Conservation (phyloP, 2,329 filamentous ascomycete genomes). For the Akanthomyces lecanii region DNA sequence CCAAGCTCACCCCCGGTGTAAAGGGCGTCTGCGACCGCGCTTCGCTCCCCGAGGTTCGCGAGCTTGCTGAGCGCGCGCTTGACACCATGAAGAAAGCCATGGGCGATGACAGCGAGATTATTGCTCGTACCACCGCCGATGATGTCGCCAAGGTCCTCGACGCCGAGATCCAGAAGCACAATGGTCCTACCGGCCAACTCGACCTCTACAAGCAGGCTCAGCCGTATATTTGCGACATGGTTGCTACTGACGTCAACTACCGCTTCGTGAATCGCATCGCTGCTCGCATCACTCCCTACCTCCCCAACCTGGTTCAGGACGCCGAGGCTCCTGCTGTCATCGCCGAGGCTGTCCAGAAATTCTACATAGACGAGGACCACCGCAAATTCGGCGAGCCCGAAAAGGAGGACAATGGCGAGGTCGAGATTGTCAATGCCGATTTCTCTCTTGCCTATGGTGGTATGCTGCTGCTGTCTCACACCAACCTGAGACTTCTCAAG, state of each 20-base stretch:
- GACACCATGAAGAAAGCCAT: slow-evolving; percentile 92
- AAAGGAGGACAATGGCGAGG: slow-evolving; percentile 86
- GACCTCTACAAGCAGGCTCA: slow-evolving; percentile 66
- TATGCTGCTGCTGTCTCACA: slow-evolving; percentile 94
- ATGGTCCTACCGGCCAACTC: slow-evolving; percentile 53
- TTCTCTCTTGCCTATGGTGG: slow-evolving; percentile 97
- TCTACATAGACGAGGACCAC: slow-evolving; percentile 79
- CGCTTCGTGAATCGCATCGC: slow-evolving; percentile 72
- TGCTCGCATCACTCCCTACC: slow-evolving; percentile 66
- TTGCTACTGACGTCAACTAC: slow-evolving; percentile 82
- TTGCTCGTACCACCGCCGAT: slow-evolving; percentile 64
- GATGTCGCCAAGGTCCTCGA: slow-evolving; percentile 75
- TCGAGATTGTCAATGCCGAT: slow-evolving; percentile 94
- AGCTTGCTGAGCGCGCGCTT: slow-evolving; percentile 77
- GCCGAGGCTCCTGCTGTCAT: slow-evolving; percentile 58
- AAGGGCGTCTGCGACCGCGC: slow-evolving; percentile 83
- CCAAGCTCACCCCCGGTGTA: slow-evolving; percentile 90
- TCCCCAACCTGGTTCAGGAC: slow-evolving; percentile 64
- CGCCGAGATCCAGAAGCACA: slow-evolving; percentile 67
- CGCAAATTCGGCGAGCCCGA: slow-evolving; percentile 80
- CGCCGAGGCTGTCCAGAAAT: slow-evolving; percentile 67
- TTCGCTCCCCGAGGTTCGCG: slow-evolving; percentile 89
- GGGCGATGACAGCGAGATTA: slow-evolving; percentile 61
- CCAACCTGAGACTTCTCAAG: slow-evolving; percentile 89
- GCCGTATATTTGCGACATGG: slow-evolving; percentile 75